Conservation (phyloP, 768 basidiomycete species). For the Mycena polygramma region DNA sequence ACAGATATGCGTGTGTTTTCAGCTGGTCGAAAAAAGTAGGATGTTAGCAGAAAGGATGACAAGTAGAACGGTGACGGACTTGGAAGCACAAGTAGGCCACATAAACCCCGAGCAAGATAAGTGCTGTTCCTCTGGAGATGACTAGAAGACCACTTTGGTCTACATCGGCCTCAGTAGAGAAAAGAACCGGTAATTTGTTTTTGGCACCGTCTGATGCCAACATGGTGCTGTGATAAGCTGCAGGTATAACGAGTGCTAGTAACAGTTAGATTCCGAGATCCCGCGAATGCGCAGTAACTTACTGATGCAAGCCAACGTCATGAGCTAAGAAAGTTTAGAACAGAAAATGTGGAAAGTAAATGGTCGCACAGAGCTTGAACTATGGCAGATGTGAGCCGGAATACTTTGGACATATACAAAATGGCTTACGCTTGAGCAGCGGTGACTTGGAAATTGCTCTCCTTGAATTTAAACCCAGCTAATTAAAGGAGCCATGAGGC, state of each 20-base stretch:
- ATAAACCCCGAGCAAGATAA: slow-evolving; percentile 82
- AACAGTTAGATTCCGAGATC: slow-evolving; percentile 7
- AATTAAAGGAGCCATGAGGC: no score
- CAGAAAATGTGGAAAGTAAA: slow-evolving; percentile 1
- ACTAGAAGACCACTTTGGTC: slow-evolving; percentile 68
- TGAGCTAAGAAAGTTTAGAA: slow-evolving; percentile 61
- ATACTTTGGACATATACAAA: slow-evolving; percentile 28
- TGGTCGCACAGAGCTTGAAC: slow-evolving; percentile 61
- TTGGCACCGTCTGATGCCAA: slow-evolving; percentile 18
- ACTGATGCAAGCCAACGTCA: slow-evolving; percentile 92
- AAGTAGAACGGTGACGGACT: slow-evolving; percentile 50
- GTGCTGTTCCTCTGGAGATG: slow-evolving; percentile 86
- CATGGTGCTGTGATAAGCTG: slow-evolving; percentile 78
- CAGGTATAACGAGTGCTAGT: slow-evolving; percentile 87
- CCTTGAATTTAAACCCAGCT: slow-evolving; percentile 76
- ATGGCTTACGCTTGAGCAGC: slow-evolving; percentile 85
- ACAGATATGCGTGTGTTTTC: slow-evolving; percentile 77
- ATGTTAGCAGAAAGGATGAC: slow-evolving; percentile 6
- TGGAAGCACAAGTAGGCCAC: slow-evolving; percentile 82
- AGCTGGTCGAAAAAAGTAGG: slow-evolving; percentile 58
- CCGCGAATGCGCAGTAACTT: slow-evolving; percentile 43
- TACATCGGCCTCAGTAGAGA: slow-evolving; percentile 35
- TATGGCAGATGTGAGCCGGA: slow-evolving; percentile 37
- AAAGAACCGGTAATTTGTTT: slow-evolving; percentile 23
- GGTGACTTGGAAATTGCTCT: slow-evolving; percentile 84